Evolutionary conservation across 106 monocot species (phyloP), one percentile per base, ranked within the genome.

Genomic region (Hemerocallis citrina): DNA sequence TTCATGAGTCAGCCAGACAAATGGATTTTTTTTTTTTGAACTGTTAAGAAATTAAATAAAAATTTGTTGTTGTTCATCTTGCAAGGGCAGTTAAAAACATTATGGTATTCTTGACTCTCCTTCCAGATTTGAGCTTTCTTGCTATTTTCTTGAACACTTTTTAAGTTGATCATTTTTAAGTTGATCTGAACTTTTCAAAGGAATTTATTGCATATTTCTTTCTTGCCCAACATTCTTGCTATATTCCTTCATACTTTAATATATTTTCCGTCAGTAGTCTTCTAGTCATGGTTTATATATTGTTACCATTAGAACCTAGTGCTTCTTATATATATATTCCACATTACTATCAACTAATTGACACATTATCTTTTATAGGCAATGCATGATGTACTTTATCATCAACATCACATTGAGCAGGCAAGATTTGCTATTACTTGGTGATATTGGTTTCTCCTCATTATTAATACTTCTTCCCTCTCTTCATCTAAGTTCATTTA

Each of bases 381-480:
- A 52, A 86, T 95, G 83, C 95, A 95, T 77, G 95, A 95, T 56
- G 77, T 95, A 41, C 74, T 95, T 43, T 90, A 90, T 61, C 86
- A 95, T 58, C 75, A 37, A 1, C 77, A 84, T 52, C 80, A 86
- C 23, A 75, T 95, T 34, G 69, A 74, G 55, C 83, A 89, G 82
- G 93, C 55, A 67, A 80, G 74, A n/a, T 48, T 66, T 10, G 5
- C 15, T 28, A 33, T 45, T 51, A 17, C 40, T 17, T 51, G 14
- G 14, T 31, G 16, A 31, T 32, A 23, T 27, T 28, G 52, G 14
- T 52, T 28, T 52, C 28, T 52, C 29, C 32, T 32, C 54, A 4
- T 10, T 54, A 27, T 29, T 52, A 28, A 29, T 52, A 13, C 14
- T 52, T n/a, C 5, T 16, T 15, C 5, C 4, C n/a, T n/a, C n/a